Evolutionary conservation across 306 rosid species (phyloP), one percentile per base, ranked within the genome.

Genomic region (Gleditsia sinensis): DNA sequence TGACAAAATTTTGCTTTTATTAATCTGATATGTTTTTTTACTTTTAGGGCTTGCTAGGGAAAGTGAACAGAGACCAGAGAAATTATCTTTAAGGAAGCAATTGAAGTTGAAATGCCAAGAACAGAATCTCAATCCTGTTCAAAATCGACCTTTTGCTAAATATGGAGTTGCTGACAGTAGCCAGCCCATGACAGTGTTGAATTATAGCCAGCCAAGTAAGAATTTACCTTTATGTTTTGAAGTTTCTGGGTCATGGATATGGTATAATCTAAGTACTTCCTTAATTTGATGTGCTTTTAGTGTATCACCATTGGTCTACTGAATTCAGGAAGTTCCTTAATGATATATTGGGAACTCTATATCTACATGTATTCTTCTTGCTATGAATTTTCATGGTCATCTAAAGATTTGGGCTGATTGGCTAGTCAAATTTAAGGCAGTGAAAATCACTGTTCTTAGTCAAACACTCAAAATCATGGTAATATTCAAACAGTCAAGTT

Each of bases 31-130:
- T 81, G 28, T 58, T 83, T 42, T 85, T 69, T 50, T 19, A 56
- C 82, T 69, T 85, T 67, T 80, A 95, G 99, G 97, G 77, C 80
- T 95, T 79, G 67, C 81, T 48, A 80, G 83, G 78, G 97, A 90
- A 78, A 84, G 65, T 60, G 95, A 88, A 71, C 83, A 80, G 84
- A 92, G 96, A 70, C 95, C 83, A 12, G 96, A 94, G 80, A 94
- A 92, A 76, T 76, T 95, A 81, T 95, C 99, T 72, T 69, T 92
- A 81, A 92, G 87, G 87, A 95, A 95, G 90, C 91, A 87, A 75
- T 80, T 95, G 83, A 95, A 95, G 85, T 83, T 92, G 30, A 95
- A 95, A 82, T 95, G 99, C 81, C 99, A 86, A 83, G 99, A 88
- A 75, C 92, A 95, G 76, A 92, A 84, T 69, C 86, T 69, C 75